Evolutionary conservation across 2,329 filamentous ascomycete genomes (phyloP).

Genomic region (Fusarium sp.): DNA sequence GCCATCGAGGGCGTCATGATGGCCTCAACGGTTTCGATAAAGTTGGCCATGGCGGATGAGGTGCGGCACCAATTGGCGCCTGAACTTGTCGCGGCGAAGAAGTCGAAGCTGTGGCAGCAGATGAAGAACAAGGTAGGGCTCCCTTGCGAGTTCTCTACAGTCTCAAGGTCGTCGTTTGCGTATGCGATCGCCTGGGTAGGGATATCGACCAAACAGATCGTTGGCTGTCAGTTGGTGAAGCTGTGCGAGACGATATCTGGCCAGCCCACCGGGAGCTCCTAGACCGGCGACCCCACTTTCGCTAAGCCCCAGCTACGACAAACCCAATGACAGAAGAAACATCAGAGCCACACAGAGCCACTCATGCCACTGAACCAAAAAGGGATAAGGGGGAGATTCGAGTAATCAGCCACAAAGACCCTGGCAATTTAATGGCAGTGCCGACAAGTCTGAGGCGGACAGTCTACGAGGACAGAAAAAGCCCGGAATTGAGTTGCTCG

Average conservation of each 20-base stretch:
- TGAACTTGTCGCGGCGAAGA: neutral
- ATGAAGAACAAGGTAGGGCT: neutral
- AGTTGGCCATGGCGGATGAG: slow-evolving; percentile 55
- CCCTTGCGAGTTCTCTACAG: neutral
- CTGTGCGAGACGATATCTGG: slow-evolving; percentile 38
- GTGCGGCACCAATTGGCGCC: slow-evolving; percentile 35
- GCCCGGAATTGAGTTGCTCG: no score
- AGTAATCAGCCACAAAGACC: slow-evolving; percentile 47
- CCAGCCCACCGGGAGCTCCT: slow-evolving; percentile 39
- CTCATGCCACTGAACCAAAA: slow-evolving; percentile 9
- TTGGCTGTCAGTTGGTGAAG: slow-evolving; percentile 20
- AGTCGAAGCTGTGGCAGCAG: neutral
- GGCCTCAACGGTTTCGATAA: slow-evolving; percentile 63
- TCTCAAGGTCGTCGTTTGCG: slow-evolving; percentile 1
- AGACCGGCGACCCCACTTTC: slow-evolving; percentile 25
- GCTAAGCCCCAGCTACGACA: slow-evolving; percentile 25
- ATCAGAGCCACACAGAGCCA: no score
- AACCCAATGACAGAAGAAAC: slow-evolving; percentile 15
- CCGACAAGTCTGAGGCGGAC: slow-evolving; percentile 23
- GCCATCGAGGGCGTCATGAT: slow-evolving; percentile 72
- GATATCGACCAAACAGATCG: slow-evolving; percentile 7
- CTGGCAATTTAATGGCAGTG: slow-evolving; percentile 38
- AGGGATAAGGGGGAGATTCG: slow-evolving; percentile 30
- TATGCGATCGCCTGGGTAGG: slow-evolving; percentile 10
- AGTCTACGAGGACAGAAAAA: no score